A percentile compares a stretch with the other conserved stretches of the same genome.
Evolutionary conservation across 2,329 filamentous ascomycete genomes (phyloP).

Genomic region (Periglandula ipomoeae): DNA sequence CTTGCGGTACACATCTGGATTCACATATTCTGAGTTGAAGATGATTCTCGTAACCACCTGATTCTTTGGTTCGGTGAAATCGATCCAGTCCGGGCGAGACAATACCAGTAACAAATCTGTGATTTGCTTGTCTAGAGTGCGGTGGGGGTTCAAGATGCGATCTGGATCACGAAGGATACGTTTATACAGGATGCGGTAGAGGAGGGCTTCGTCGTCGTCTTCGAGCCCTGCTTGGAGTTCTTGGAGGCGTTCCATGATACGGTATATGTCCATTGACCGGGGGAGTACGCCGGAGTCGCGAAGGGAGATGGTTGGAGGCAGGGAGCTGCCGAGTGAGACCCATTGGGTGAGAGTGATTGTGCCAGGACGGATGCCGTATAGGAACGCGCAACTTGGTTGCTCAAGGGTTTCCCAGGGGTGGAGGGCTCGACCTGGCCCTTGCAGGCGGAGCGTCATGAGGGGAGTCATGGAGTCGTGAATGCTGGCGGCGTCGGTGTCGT

Average conservation of each 20-base stretch:
- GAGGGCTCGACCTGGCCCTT: slow-evolving; percentile 31
- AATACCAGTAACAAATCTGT: slow-evolving; percentile 61
- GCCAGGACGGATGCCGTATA: slow-evolving; percentile 55
- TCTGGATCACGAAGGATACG: slow-evolving; percentile 61
- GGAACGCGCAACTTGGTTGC: slow-evolving; percentile 62
- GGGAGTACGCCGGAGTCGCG: slow-evolving; percentile 49
- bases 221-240: slow-evolving; percentile 48
- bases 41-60: slow-evolving; percentile 69
- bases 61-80: slow-evolving; percentile 60
- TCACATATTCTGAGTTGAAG: slow-evolving; percentile 47
- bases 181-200: slow-evolving; percentile 58
- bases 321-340: slow-evolving; percentile 47
- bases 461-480: slow-evolving; percentile 47
- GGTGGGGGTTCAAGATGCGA: slow-evolving; percentile 49
- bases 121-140: slow-evolving; percentile 61
- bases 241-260: slow-evolving; percentile 49
- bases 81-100: slow-evolving; percentile 61
- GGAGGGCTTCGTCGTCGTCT: slow-evolving; percentile 46
- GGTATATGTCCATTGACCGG: slow-evolving; percentile 50
- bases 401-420: slow-evolving; percentile 64
- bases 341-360: slow-evolving; percentile 66
- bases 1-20: slow-evolving; percentile 47
- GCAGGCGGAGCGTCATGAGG: slow-evolving; percentile 46
- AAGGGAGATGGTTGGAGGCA: slow-evolving; percentile 47
- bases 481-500: slow-evolving; percentile 38